These are phyloP conservation scores for Boletus sp. DNA, from an alignment of 768 basidiomycete species.

Conservation along the genomic window DNA sequence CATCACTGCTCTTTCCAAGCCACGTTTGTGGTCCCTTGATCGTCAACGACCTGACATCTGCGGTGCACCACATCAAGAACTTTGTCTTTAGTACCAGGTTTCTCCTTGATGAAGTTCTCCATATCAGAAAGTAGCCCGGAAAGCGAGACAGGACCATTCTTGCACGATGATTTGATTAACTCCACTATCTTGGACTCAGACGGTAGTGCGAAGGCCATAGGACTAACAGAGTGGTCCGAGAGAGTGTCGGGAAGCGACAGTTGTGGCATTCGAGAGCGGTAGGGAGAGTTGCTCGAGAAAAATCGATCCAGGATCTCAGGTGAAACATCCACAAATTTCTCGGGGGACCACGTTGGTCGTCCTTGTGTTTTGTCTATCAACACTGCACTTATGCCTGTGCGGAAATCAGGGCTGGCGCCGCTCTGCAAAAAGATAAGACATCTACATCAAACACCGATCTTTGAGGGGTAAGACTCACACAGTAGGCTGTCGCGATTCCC, in stretches of 20 bases:
- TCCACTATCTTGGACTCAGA: slow-evolving; percentile 71
- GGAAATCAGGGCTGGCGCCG: slow-evolving; percentile 80
- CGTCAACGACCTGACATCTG: slow-evolving; percentile 59
- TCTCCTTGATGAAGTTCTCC: slow-evolving; percentile 29
- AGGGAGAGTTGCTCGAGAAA: slow-evolving; percentile 58
- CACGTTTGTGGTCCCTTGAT: slow-evolving; percentile 35
- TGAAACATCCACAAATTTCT: slow-evolving; percentile 57
- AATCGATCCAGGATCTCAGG: slow-evolving; percentile 60
- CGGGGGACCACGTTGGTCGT: slow-evolving; percentile 72
- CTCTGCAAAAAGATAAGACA: slow-evolving; percentile 43
- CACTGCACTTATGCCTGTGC: slow-evolving; percentile 73
- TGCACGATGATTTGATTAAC: slow-evolving; percentile 43
- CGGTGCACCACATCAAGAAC: slow-evolving; percentile 73
- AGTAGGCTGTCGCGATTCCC: slow-evolving; percentile 84
- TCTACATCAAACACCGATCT: slow-evolving; percentile 12
- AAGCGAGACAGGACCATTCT: slow-evolving; percentile 42
- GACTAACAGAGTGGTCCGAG: slow-evolving; percentile 24
- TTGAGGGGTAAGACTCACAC: slow-evolving; percentile 53
- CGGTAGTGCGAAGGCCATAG: slow-evolving; percentile 60
- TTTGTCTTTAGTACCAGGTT: slow-evolving; percentile 70
- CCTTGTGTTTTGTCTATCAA: slow-evolving; percentile 50
- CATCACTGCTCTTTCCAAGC: slow-evolving; percentile 25
- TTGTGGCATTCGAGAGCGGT: slow-evolving; percentile 43
- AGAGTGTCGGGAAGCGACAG: slow-evolving; percentile 41
- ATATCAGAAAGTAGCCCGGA: slow-evolving; percentile 22